phyloP scores from a whole-genome alignment of 139 green algal species.

The Trebouxia sp. region DNA sequence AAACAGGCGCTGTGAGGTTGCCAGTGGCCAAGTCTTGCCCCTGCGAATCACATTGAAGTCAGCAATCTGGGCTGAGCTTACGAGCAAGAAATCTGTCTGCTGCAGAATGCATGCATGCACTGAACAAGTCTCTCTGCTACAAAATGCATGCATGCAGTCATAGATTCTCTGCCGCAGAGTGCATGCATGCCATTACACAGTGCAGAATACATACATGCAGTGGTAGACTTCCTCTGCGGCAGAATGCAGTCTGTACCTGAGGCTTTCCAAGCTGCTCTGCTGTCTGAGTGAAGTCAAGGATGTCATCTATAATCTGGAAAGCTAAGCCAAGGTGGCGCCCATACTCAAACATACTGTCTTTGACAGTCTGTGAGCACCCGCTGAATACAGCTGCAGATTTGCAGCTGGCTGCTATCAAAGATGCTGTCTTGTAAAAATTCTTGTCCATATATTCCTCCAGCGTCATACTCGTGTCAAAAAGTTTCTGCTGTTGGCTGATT shows the following conservation, averaged over 20 bases:
- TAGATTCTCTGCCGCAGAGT: too few species aligned
- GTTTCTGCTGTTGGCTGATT: constrained; percentile 83
- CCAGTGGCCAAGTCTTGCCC: constrained; percentile 94
- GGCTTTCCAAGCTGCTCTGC: constrained; percentile 96
- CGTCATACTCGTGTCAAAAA: constrained; percentile 92
- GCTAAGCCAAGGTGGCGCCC: constrained; percentile 95
- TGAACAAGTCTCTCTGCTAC: too few species aligned
- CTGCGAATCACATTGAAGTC: constrained; percentile 34
- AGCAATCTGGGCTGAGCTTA: too few species aligned
- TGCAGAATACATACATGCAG: too few species aligned
- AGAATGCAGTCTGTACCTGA: too few species aligned
- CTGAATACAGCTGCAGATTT: constrained; percentile 90
- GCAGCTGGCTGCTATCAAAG: constrained; percentile 95
- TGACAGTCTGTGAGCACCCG: constrained; percentile 63
- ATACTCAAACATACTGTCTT: constrained; percentile 94
- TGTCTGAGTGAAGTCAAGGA: constrained; percentile 97
- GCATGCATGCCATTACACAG: too few species aligned
- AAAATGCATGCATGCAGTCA: too few species aligned
- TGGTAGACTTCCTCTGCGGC: too few species aligned
- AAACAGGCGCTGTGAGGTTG: constrained; percentile 94
- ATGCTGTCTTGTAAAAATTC: constrained; percentile 97
- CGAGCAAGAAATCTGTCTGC: too few species aligned
- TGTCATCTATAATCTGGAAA: constrained; percentile 98
- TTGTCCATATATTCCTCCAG: constrained; percentile 95
- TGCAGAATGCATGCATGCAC: neutral